Conservation (phyloP, 2,329 filamentous ascomycete genomes). For the Pseudocercospora vitis region DNA sequence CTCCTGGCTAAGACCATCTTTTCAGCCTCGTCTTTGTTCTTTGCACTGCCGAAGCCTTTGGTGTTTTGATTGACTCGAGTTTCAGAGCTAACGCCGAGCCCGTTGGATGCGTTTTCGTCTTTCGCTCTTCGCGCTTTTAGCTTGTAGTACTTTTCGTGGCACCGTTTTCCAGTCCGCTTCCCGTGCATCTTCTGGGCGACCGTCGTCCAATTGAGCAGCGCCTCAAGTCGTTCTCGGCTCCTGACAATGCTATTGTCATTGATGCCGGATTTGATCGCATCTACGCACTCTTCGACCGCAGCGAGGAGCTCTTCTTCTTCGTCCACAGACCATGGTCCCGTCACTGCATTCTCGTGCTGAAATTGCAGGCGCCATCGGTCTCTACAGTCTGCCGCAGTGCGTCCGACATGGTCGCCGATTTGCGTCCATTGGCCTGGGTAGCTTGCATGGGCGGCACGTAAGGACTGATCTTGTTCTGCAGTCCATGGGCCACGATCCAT, state of each 20-base stretch:
- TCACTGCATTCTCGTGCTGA: slow-evolving; percentile 55
- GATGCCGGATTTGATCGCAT: slow-evolving; percentile 44
- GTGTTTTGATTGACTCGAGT: slow-evolving; percentile 5
- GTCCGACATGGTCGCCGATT: slow-evolving; percentile 63
- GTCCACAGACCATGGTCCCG: slow-evolving; percentile 59
- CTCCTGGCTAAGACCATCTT: not conserved
- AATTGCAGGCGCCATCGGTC: slow-evolving; percentile 71
- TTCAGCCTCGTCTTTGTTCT: slow-evolving; percentile 4
- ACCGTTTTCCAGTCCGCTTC: slow-evolving; percentile 66
- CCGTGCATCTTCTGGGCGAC: slow-evolving; percentile 64
- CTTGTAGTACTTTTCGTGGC: slow-evolving; percentile 65
- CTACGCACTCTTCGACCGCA: slow-evolving; percentile 56
- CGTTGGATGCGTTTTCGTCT: slow-evolving; percentile 14
- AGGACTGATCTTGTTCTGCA: slow-evolving; percentile 57
- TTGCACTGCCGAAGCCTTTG: not conserved
- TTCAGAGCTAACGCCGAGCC: not conserved
- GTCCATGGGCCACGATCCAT: slow-evolving; percentile 62
- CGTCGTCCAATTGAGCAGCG: slow-evolving; percentile 63
- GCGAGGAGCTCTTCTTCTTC: slow-evolving; percentile 59
- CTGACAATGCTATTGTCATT: slow-evolving; percentile 5
- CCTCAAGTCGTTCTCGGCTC: slow-evolving; percentile 46
- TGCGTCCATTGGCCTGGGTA: slow-evolving; percentile 60
- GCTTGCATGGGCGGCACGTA: slow-evolving; percentile 50
- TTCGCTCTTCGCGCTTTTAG: slow-evolving; percentile 42
- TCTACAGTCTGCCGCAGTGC: slow-evolving; percentile 64